Evolutionary conservation across 129 eudicot genomes (phyloP), one percentile per base, ranked within the genome.

Genomic region (Chrysanthemum seticuspe): DNA sequence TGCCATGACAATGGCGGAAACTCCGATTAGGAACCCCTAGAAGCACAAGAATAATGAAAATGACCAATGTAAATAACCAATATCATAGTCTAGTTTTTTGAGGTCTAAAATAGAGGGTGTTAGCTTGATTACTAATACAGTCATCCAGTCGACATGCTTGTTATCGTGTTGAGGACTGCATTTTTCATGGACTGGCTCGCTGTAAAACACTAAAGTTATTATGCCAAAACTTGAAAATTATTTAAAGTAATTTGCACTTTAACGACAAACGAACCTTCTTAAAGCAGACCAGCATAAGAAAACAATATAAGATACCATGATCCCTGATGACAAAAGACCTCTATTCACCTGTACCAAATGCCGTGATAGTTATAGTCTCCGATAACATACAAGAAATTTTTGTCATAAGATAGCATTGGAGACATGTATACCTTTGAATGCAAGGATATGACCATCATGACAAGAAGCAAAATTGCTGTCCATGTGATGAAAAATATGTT

Each of bases 401-500:
- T n/a, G 62, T 50, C 11, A 48, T 50, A n/a, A 65, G 12, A 13
- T 44, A 54, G 27, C 10, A 40, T 61, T 9, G 25, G 19, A 68
- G 50, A 47, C 21, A 18, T 36, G 9, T 36, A 36, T 72, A 90
- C 98, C 97, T 86, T 94, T n/a, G 98, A 94, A 71, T 94, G 92
- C 71, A 94, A 81, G 29, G 97, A 83, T 59, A 94, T 82, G 18
- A 62, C 82, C 97, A 90, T 87, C 98, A 94, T 87, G 27, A 94
- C 98, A 11, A 86, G 68, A 59, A 94, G 88, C 83, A 94, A 81
- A 79, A 88, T 63, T 36, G 85, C 87, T 1, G 93, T 90, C 98
- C 98, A 90, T 10, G 91, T 54, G 83, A 94, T 94, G 91, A 94
- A 90, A 79, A 94, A 94, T 90, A 94, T 86, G 87, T 94, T 94